Evolutionary conservation across 208 protist species (phyloP).

Genomic region (Balamuthia mandrillaris): DNA sequence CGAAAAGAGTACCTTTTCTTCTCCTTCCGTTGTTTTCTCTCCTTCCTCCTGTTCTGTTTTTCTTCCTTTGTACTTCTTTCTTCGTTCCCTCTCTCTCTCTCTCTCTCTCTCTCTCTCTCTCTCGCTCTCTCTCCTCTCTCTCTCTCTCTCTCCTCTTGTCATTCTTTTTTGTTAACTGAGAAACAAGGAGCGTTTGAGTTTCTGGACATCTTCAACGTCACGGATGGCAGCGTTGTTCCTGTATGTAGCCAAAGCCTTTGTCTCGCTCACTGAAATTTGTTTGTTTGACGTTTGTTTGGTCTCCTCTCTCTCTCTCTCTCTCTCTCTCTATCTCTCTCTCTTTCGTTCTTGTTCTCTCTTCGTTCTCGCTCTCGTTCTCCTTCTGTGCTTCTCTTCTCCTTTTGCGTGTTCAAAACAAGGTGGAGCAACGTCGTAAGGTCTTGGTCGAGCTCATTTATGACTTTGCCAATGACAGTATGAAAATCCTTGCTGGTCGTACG

Average conservation of each 20-base stretch:
- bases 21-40: too few species aligned
- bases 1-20: neutral
- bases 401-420: too few species aligned
- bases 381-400: too few species aligned
- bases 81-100: neutral
- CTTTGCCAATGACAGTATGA: neutral
- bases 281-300: too few species aligned
- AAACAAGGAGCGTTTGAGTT: constrained; percentile 18
- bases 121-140: too few species aligned
- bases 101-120: neutral
- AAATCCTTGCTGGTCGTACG: neutral
- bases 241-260: neutral
- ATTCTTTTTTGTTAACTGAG: too few species aligned
- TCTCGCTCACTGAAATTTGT: neutral
- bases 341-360: neutral
- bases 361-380: neutral
- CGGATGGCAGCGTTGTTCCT: neutral
- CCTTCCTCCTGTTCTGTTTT: neutral
- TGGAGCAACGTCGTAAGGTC: neutral
- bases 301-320: neutral
- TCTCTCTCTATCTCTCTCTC: neutral
- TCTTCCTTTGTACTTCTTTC: neutral
- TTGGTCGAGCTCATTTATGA: neutral
- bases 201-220: constrained; percentile 12
- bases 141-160: too few species aligned